Conservation (phyloP, 2,329 filamentous ascomycete genomes). For the Ilyonectria mors-panacis region DNA sequence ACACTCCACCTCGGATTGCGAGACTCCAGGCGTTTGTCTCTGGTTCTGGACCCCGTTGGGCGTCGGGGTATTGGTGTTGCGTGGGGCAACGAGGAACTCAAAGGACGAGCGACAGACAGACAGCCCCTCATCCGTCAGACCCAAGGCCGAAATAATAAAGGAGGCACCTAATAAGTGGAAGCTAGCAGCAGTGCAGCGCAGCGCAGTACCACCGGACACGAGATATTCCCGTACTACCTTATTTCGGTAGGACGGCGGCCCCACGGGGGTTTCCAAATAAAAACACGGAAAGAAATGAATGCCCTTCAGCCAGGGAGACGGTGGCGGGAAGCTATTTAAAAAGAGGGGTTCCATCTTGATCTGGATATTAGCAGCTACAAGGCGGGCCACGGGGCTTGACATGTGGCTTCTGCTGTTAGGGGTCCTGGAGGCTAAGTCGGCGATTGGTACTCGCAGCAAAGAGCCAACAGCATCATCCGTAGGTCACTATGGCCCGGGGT, state of each 20-base stretch:
- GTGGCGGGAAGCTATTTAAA: not conserved
- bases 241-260: not conserved
- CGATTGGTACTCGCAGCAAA: not conserved
- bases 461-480: not conserved
- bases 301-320: not conserved
- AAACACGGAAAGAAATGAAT: not conserved
- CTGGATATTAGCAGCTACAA: not conserved
- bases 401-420: not conserved
- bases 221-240: constrained; percentile 4
- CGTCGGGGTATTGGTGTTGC: constrained; percentile 13
- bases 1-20: constrained; percentile 11
- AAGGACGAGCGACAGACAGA: constrained; percentile 1
- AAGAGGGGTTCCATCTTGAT: not conserved
- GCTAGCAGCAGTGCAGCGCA: not conserved
- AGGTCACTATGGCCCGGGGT: not conserved
- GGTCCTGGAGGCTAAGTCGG: not conserved
- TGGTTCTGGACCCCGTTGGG: constrained; percentile 24
- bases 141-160: constrained; percentile 23
- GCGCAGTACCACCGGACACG: constrained; percentile 1
- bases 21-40: constrained; percentile 1
- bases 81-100: constrained; percentile 25
- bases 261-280: not conserved
- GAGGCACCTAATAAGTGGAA: constrained; percentile 12
- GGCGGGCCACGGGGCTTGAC: not conserved
- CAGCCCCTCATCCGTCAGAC: constrained; percentile 21